A percentile compares a stretch with the other conserved stretches of the same genome.
These are phyloP conservation scores for Vaccinium corymbosum DNA, from an alignment of 148 eudicot genomes.

Conservation along the genomic window DNA sequence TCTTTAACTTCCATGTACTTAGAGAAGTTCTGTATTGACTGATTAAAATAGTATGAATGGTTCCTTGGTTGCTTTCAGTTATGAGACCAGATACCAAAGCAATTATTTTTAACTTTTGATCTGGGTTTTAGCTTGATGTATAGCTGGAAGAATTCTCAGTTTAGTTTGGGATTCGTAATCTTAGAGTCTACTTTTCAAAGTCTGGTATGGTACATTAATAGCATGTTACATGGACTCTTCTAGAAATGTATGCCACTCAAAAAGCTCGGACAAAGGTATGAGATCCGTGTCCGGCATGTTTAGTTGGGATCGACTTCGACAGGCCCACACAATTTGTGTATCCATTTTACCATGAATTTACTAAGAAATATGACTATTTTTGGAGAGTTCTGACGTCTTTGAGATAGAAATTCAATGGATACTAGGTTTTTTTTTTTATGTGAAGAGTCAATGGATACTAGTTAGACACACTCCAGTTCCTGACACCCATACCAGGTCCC, in stretches of 20 bases:
- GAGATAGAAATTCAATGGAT: neutral
- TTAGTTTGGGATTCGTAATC: neutral
- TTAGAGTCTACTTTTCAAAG: constrained; percentile 4
- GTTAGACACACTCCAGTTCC: too few species aligned
- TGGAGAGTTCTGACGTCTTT: neutral
- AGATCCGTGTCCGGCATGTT: neutral
- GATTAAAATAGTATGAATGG: neutral
- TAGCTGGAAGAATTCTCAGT: neutral
- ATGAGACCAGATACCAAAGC: neutral
- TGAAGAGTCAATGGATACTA: neutral
- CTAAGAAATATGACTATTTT: neutral
- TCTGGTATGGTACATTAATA: neutral
- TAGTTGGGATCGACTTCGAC: neutral
- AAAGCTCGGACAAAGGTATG: neutral
- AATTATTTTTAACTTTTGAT: neutral
- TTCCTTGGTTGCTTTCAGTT: neutral
- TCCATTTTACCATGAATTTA: neutral
- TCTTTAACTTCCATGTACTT: neutral
- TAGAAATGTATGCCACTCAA: neutral
- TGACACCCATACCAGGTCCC: neutral
- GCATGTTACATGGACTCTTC: neutral
- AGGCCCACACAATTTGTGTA: neutral
- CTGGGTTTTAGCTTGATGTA: neutral
- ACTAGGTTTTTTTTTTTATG: too few species aligned
- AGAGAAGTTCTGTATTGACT: neutral